Evolutionary conservation across 2,329 filamentous ascomycete genomes (phyloP).

Genomic region (Alternaria alternata): DNA sequence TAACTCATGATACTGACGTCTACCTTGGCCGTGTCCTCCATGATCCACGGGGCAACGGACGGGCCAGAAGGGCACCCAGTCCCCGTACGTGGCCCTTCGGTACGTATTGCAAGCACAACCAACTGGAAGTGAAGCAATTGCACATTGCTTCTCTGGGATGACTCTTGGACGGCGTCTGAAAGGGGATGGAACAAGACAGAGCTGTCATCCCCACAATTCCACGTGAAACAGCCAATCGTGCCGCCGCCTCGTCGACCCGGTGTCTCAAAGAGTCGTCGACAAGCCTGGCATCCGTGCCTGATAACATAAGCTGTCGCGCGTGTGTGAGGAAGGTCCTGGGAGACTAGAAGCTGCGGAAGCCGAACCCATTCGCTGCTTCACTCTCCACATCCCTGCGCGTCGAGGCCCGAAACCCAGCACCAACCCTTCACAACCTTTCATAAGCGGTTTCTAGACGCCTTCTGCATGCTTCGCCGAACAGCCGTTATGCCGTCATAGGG

Average conservation of each 20-base stretch:
- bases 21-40: constrained; percentile 28
- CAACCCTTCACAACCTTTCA: constrained; percentile 21
- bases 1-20: constrained; percentile 20
- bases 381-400: constrained; percentile 27
- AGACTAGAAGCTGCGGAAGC: constrained; percentile 19
- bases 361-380: constrained; percentile 33
- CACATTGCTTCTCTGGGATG: constrained; percentile 34
- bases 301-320: constrained; percentile 33
- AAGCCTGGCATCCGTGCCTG: constrained; percentile 29
- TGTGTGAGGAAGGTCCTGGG: constrained; percentile 25
- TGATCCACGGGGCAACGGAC: constrained; percentile 40
- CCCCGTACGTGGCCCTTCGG: constrained; percentile 45
- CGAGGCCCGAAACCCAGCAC: constrained; percentile 29
- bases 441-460: constrained; percentile 32
- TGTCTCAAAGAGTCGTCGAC: constrained; percentile 41
- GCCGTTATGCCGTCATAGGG: constrained; percentile 23
- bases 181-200: constrained; percentile 38
- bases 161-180: constrained; percentile 40
- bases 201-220: constrained; percentile 28
- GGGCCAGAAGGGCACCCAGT: constrained; percentile 43
- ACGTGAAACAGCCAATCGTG: constrained; percentile 38
- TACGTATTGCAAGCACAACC: constrained; percentile 36
- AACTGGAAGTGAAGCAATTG: constrained; percentile 44
- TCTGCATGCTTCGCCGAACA: constrained; percentile 27
- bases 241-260: constrained; percentile 38